Evolutionary conservation across 306 rosid species (phyloP).

Genomic region (Fragaria nilgerrensis): DNA sequence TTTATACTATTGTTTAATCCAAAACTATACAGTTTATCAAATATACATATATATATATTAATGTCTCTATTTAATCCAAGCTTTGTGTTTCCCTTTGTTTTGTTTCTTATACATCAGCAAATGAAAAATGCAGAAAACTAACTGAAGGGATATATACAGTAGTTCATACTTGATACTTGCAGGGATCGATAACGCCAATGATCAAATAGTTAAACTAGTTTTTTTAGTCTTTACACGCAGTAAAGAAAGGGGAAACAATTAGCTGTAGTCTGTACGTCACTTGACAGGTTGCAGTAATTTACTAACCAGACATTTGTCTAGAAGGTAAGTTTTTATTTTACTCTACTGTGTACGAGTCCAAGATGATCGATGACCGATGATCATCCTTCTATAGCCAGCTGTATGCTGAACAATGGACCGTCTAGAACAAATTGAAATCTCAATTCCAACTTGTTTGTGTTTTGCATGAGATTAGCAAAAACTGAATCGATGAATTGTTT

Average conservation of each 20-base stretch:
- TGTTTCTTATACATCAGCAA: background rate
- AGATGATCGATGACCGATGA: background rate
- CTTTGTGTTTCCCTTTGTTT: background rate
- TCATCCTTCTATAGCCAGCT: constrained; percentile 10
- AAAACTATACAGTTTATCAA: too few species aligned
- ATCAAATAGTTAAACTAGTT: background rate
- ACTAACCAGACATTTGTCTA: background rate
- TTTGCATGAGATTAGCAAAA: constrained; percentile 9
- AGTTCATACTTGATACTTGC: too few species aligned
- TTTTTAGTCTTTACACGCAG: background rate
- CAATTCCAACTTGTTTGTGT: background rate
- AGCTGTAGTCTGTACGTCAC: constrained; percentile 5
- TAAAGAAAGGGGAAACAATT: background rate
- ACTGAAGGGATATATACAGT: background rate
- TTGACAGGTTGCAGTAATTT: constrained; percentile 6
- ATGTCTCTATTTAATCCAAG: background rate
- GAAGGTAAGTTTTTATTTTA: background rate
- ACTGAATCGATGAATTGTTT: constrained; percentile 10
- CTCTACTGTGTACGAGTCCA: constrained; percentile 8
- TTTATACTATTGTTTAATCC: background rate
- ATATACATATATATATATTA: background rate
- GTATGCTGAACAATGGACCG: constrained; percentile 21
- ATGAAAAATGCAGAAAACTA: background rate
- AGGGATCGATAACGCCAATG: background rate
- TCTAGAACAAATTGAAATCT: constrained; percentile 3